phyloP scores from a whole-genome alignment of 2,329 filamentous ascomycete species.

The Chrysoporthe cubensis region DNA sequence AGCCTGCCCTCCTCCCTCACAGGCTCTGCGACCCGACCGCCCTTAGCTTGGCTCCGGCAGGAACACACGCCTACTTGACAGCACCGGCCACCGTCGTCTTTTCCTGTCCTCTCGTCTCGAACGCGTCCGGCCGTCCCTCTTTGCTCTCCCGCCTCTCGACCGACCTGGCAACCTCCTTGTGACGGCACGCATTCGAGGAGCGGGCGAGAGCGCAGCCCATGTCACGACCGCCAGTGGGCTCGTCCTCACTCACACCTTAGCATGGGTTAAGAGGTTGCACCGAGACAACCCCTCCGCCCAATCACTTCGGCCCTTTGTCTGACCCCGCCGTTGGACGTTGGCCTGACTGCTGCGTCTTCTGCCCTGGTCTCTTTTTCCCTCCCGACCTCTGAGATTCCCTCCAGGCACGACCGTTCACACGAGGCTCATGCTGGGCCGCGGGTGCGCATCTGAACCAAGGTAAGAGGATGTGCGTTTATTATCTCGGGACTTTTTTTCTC shows the following conservation, averaged over 20 bases:
- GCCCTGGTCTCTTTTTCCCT: conserved; percentile 8
- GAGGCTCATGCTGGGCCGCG: conserved; percentile 2
- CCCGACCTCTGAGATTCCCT: conserved; percentile 11
- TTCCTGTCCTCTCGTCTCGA: neutral
- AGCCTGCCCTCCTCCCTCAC: neutral
- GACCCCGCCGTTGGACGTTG: conserved; percentile 29
- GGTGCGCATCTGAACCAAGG: conserved; percentile 5
- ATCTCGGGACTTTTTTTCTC: conserved; percentile 6
- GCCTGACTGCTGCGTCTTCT: conserved; percentile 26
- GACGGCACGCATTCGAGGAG: conserved; percentile 12
- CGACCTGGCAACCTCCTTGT: neutral
- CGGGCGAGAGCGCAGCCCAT: conserved; percentile 12
- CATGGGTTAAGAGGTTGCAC: conserved; percentile 23
- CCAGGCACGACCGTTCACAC: conserved; percentile 1
- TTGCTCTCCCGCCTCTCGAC: neutral
- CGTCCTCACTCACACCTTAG: conserved; percentile 14
- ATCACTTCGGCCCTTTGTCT: conserved; percentile 28
- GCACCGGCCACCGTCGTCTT: conserved; percentile 5
- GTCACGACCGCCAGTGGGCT: conserved; percentile 25
- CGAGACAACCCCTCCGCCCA: conserved; percentile 28
- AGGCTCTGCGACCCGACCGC: neutral
- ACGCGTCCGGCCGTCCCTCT: neutral
- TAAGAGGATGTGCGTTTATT: conserved; percentile 15
- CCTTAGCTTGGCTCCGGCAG: neutral
- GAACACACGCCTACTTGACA: neutral